A percentile compares a stretch with the other conserved stretches of the same genome.
Evolutionary conservation across 495 filamentous ascomycete genomes (phyloP).

Genomic region (Chaetomium tenue): DNA sequence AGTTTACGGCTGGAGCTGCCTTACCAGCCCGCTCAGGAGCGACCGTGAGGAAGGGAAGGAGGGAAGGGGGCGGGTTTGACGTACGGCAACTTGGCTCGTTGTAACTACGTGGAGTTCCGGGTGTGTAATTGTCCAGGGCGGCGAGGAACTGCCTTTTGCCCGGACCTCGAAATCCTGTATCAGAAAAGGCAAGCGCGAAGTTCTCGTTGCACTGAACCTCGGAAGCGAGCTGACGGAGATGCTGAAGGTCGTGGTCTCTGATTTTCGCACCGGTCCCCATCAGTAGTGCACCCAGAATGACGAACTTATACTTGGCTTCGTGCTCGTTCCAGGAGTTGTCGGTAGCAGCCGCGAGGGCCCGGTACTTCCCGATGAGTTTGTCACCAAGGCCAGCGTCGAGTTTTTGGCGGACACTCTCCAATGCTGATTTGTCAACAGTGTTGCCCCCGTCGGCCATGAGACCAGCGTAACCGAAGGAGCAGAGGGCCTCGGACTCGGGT

Average conservation of each 20-base stretch:
- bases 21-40: no score
- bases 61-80: background rate
- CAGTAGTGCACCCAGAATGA: constrained; percentile 24
- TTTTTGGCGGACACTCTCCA: background rate
- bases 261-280: constrained; percentile 27
- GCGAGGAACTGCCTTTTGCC: constrained; percentile 27
- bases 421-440: background rate
- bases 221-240: constrained; percentile 15
- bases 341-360: background rate
- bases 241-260: constrained; percentile 18
- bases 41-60: background rate
- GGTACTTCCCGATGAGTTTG: background rate
- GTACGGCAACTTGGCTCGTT: constrained; percentile 19
- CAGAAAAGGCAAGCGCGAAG: background rate
- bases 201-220: constrained; percentile 15
- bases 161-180: constrained; percentile 24
- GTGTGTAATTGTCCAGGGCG: constrained; percentile 21
- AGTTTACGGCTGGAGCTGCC: no score
- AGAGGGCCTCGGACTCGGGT: background rate
- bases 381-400: constrained; percentile 6
- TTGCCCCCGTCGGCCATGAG: background rate
- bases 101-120: constrained; percentile 23
- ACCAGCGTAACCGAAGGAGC: background rate
- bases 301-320: constrained; percentile 18
- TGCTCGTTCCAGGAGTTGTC: background rate